These are phyloP conservation scores for Talaromyces sp. DNA, from an alignment of 2,329 filamentous ascomycete genomes.

Conservation along the genomic window DNA sequence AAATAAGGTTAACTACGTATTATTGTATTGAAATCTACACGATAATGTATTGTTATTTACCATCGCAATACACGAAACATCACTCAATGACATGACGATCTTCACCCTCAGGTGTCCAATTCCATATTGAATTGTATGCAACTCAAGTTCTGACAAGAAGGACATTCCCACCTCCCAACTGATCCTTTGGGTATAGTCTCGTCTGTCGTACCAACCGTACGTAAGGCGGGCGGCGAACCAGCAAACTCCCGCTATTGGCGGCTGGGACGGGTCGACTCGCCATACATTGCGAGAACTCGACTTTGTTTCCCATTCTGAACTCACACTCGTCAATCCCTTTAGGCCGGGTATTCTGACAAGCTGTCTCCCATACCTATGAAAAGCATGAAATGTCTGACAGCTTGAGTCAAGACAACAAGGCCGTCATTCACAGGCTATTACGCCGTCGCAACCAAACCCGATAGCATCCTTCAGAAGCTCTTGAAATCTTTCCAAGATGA, in stretches of 20 bases:
- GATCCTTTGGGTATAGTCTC: background rate
- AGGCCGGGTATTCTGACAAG: background rate
- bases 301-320: slow-evolving; percentile 4
- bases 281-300: slow-evolving; percentile 7
- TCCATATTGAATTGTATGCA: background rate
- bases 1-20: background rate
- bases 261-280: slow-evolving; percentile 3
- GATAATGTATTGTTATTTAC: background rate
- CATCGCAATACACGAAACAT: background rate
- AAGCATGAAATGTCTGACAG: slow-evolving; percentile 11
- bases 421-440: slow-evolving; percentile 5
- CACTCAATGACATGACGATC: background rate
- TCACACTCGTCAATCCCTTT: background rate
- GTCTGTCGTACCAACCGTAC: background rate
- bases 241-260: slow-evolving; percentile 13
- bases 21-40: background rate
- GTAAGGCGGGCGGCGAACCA: slow-evolving; percentile 6
- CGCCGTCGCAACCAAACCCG: background rate
- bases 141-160: background rate
- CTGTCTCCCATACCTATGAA: background rate
- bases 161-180: background rate
- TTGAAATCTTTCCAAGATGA: slow-evolving; percentile 28
- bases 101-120: background rate
- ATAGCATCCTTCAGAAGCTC: background rate
- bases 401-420: background rate